These are phyloP conservation scores for Xylariaceae sp. DNA, from an alignment of 2,329 filamentous ascomycete genomes.

Conservation along the genomic window DNA sequence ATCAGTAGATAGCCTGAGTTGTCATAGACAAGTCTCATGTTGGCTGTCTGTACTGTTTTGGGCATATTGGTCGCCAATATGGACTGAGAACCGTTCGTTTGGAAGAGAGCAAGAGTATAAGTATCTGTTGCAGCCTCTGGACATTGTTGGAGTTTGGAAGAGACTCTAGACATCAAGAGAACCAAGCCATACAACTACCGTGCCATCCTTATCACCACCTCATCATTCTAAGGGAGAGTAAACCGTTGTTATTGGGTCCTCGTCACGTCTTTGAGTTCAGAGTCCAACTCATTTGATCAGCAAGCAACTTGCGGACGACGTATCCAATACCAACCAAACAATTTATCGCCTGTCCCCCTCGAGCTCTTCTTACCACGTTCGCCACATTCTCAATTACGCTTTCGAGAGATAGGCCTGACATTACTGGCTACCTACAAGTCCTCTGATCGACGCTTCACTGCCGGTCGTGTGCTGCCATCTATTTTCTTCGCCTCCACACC, in stretches of 20 bases:
- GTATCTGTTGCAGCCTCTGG: slow-evolving; percentile 28
- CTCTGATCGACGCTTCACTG: slow-evolving; percentile 1
- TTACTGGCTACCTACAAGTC: slow-evolving; percentile 2
- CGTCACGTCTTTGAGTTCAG: slow-evolving; percentile 5
- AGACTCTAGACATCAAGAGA: slow-evolving; percentile 10
- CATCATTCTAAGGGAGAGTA: background rate
- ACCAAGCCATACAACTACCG: slow-evolving; percentile 1
- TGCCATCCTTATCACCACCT: slow-evolving; percentile 7
- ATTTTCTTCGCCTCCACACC: slow-evolving; percentile 7
- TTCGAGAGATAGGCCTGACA: slow-evolving; percentile 9
- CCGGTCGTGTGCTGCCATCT: slow-evolving; percentile 16
- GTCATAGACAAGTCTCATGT: slow-evolving; percentile 40
- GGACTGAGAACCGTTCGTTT: slow-evolving; percentile 28
- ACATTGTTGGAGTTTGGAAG: slow-evolving; percentile 1
- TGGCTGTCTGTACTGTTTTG: slow-evolving; percentile 38
- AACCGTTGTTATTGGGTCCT: background rate
- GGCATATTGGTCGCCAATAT: slow-evolving; percentile 40
- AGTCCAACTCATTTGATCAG: slow-evolving; percentile 1
- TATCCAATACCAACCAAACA: slow-evolving; percentile 3
- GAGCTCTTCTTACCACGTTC: slow-evolving; percentile 27
- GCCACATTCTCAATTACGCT: slow-evolving; percentile 7
- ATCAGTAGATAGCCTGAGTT: slow-evolving; percentile 42
- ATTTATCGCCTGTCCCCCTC: background rate
- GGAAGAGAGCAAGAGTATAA: slow-evolving; percentile 25
- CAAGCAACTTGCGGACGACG: slow-evolving; percentile 14